A percentile compares a stretch with the other conserved stretches of the same genome.
Conservation (phyloP, 208 protist species). For the Polymyxa betae region DNA sequence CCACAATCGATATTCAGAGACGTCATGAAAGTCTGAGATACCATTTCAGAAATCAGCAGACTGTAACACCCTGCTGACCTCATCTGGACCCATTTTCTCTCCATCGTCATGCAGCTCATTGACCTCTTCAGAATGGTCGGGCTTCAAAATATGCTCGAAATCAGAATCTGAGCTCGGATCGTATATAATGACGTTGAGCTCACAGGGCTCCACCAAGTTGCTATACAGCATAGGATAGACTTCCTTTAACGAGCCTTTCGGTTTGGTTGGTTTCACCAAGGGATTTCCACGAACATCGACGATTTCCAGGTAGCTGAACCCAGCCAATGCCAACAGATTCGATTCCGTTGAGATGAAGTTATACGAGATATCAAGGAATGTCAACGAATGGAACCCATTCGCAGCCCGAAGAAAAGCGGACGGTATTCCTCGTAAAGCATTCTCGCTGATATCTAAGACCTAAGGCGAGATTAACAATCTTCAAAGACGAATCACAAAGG, state of each 20-base stretch:
- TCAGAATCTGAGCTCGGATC: neutral
- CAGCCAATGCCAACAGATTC: neutral
- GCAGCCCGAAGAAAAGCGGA: neutral
- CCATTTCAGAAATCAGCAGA: too few species aligned
- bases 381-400: neutral
- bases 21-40: constrained; percentile 40
- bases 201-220: constrained; percentile 28
- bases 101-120: neutral
- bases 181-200: constrained; percentile 10
- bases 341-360: neutral
- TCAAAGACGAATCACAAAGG: neutral
- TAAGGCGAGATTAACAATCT: neutral
- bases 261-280: neutral
- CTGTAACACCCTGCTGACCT: too few species aligned
- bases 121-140: neutral
- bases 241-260: neutral
- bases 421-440: neutral
- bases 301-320: neutral
- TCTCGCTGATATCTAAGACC: constrained; percentile 48
- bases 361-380: constrained; percentile 13
- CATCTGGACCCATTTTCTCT: too few species aligned
- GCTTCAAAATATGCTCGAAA: neutral
- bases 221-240: neutral
- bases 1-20: neutral
- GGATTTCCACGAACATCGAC: constrained; percentile 34